Evolutionary conservation across 176 grass and related monocot genomes (phyloP).

Genomic region (Chloris gayana): DNA sequence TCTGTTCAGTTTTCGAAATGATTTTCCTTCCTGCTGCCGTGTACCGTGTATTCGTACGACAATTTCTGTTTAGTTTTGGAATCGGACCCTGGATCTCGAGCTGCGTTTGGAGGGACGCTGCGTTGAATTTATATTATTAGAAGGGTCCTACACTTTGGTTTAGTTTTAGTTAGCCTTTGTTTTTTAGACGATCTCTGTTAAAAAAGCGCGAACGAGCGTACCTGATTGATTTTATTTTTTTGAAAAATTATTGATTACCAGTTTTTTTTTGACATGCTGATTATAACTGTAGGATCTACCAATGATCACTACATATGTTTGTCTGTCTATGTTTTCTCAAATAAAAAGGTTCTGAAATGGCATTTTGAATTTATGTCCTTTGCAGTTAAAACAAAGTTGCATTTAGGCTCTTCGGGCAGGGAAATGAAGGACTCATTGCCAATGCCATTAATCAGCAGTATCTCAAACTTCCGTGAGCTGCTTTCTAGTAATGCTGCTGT

Average conservation of each 20-base stretch:
- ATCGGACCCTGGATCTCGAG: not conserved
- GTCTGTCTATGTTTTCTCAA: not conserved
- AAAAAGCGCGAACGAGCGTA: too few relatives aligned
- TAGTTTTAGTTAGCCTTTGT: not conserved
- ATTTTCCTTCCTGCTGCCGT: not conserved
- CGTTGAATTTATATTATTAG: not conserved
- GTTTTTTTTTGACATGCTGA: not conserved
- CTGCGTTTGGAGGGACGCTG: not conserved
- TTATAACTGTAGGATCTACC: not conserved
- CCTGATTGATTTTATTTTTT: too few relatives aligned
- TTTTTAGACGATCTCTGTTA: not conserved
- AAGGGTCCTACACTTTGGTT: not conserved
- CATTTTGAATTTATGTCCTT: not conserved
- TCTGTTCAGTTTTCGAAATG: not conserved
- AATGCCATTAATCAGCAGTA: conserved; percentile 40
- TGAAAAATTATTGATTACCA: not conserved
- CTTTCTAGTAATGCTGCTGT: conserved; percentile 36
- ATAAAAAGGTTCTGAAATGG: not conserved
- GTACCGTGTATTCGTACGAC: not conserved
- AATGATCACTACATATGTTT: not conserved
- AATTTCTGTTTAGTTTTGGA: not conserved
- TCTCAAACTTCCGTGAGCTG: conserved; percentile 41
- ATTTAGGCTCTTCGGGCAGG: conserved; percentile 29
- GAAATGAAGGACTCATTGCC: conserved; percentile 45
- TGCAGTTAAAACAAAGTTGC: conserved; percentile 1